A percentile compares a stretch with the other conserved stretches of the same genome.
These are phyloP conservation scores for Ustilago cynodontis DNA, from an alignment of 1,284 basidiomycete species.

Conservation along the genomic window DNA sequence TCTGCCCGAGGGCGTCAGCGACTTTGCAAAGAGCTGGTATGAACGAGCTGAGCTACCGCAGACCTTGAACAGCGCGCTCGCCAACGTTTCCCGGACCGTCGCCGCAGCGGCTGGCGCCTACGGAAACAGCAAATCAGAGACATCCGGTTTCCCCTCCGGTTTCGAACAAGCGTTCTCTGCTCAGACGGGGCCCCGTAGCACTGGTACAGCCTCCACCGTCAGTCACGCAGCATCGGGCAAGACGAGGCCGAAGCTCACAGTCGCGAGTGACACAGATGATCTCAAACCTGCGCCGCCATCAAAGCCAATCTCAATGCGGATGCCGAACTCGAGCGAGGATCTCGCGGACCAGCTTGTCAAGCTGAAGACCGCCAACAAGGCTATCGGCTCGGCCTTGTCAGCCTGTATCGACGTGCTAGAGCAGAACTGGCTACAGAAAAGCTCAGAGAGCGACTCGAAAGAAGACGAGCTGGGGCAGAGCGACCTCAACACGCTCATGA, in stretches of 20 bases:
- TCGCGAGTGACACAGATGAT: background rate
- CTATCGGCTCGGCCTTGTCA: constrained; percentile 47
- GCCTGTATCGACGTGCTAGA: constrained; percentile 50
- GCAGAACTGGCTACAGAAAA: constrained; percentile 36
- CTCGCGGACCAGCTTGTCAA: constrained; percentile 24
- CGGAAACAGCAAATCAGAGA: constrained; percentile 14
- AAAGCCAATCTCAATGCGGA: background rate
- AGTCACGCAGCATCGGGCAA: constrained; percentile 26
- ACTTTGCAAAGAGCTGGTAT: constrained; percentile 61
- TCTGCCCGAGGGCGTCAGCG: constrained; percentile 56
- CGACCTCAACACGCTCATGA: constrained; percentile 51
- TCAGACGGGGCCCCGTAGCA: constrained; percentile 21
- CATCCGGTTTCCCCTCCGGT: constrained; percentile 43
- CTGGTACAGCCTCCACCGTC: constrained; percentile 15
- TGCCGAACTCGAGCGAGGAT: constrained; percentile 13
- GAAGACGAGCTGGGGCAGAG: constrained; percentile 21
- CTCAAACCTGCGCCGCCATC: background rate
- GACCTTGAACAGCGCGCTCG: constrained; percentile 47
- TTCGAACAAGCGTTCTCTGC: constrained; percentile 41
- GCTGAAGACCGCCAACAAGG: constrained; percentile 45
- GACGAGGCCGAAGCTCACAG: constrained; percentile 7
- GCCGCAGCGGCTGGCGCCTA: constrained; percentile 39
- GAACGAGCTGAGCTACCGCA: constrained; percentile 53
- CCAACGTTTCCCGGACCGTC: constrained; percentile 56
- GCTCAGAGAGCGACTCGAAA: background rate